These are phyloP conservation scores for Pythium aphanidermatum DNA, from an alignment of 352 stramenopile species.

Conservation along the genomic window DNA sequence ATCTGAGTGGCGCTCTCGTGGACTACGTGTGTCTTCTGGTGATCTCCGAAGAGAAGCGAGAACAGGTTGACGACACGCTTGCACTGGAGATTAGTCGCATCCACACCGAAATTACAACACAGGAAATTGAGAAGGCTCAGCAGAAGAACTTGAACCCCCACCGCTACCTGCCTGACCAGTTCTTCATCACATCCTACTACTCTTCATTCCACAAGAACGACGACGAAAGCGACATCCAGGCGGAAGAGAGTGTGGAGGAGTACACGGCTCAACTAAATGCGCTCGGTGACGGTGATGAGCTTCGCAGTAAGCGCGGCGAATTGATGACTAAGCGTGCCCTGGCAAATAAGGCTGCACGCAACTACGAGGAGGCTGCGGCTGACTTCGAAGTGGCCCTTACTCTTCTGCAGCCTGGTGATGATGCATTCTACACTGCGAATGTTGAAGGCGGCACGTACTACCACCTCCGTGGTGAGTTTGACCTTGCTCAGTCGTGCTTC, in stretches of 20 bases:
- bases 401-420: conserved; percentile 40
- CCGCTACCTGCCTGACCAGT: conserved; percentile 66
- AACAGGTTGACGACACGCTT: conserved; percentile 64
- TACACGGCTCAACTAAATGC: conserved; percentile 50
- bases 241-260: conserved; percentile 42
- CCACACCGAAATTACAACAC: conserved; percentile 61
- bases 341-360: conserved; percentile 52
- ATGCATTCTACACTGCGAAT: conserved; percentile 66
- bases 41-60: conserved; percentile 71
- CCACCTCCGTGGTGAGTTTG: conserved; percentile 72
- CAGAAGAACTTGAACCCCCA: conserved; percentile 52
- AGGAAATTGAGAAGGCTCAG: conserved; percentile 57
- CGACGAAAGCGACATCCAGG: conserved; percentile 62
- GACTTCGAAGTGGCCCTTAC: conserved; percentile 52
- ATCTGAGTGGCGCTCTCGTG: conserved; percentile 58
- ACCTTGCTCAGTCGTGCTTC: conserved; percentile 56
- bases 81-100: conserved; percentile 71
- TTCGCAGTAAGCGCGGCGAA: conserved; percentile 31
- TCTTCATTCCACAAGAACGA: conserved; percentile 79
- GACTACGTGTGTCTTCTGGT: conserved; percentile 79
- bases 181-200: conserved; percentile 84
- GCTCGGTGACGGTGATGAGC: conserved; percentile 25
- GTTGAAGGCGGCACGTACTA: conserved; percentile 74
- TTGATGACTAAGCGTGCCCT: conserved; percentile 59
- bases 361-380: conserved; percentile 56